These are phyloP conservation scores for Vigna nakashimae DNA, from an alignment of 306 rosid species.

Conservation along the genomic window DNA sequence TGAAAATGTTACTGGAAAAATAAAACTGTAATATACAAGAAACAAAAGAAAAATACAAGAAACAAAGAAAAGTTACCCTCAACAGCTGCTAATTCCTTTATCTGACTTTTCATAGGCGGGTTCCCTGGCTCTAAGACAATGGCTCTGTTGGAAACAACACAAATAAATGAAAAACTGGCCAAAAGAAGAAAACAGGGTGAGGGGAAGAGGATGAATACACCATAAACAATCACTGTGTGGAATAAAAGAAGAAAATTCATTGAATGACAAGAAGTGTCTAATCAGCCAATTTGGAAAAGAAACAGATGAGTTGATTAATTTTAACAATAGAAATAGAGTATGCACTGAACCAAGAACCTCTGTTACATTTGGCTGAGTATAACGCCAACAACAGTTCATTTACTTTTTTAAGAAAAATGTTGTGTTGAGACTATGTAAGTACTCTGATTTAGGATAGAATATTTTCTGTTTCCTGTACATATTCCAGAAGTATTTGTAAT, in stretches of 20 bases:
- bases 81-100: conserved; percentile 73
- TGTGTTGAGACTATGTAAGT: neutral
- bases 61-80: conserved; percentile 59
- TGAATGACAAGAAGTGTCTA: conserved; percentile 8
- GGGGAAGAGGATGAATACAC: conserved; percentile 1
- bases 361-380: conserved; percentile 25
- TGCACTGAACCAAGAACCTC: conserved; percentile 25
- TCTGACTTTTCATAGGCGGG: conserved; percentile 77
- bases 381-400: conserved; percentile 30
- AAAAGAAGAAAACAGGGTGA: neutral
- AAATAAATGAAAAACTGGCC: conserved; percentile 37
- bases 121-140: conserved; percentile 88
- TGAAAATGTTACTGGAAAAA: neutral
- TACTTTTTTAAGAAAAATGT: conserved; percentile 15
- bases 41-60: conserved; percentile 27
- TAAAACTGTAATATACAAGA: conserved; percentile 18
- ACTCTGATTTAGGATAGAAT: neutral
- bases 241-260: conserved; percentile 35
- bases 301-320: conserved; percentile 22
- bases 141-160: conserved; percentile 68
- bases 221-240: conserved; percentile 22
- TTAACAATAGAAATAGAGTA: conserved; percentile 26
- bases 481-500: neutral
- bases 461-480: neutral
- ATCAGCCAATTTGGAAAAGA: conserved; percentile 18